A percentile compares a stretch with the other conserved stretches of the same genome.
Conservation (phyloP, 306 rosid species). For the Luffa aegyptiaca region DNA sequence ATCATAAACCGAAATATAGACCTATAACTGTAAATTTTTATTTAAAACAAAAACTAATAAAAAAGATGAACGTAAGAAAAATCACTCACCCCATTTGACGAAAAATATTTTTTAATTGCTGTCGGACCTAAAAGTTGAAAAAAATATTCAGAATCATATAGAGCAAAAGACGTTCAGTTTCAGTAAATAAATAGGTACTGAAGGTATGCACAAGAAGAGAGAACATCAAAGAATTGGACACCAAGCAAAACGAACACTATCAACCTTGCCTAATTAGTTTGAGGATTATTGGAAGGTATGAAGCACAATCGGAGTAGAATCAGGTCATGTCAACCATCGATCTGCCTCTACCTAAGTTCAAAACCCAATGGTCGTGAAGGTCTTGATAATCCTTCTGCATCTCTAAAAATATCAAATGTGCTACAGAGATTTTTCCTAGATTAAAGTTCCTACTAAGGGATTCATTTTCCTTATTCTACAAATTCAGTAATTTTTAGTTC, state of each 20-base stretch:
- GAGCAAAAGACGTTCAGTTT: background rate
- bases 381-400: background rate
- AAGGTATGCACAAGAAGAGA: background rate
- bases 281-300: background rate
- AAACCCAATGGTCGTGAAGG: background rate
- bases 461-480: background rate
- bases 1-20: background rate
- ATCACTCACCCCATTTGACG: slow-evolving; percentile 76
- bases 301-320: background rate
- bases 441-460: background rate
- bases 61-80: slow-evolving; percentile 6
- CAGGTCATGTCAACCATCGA: background rate
- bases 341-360: background rate
- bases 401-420: background rate
- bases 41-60: background rate
- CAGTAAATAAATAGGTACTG: background rate
- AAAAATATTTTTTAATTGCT: slow-evolving; percentile 70
- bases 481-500: background rate
- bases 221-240: background rate
- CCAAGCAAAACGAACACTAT: background rate
- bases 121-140: slow-evolving; percentile 57
- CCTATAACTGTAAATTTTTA: background rate
- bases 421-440: background rate
- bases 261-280: background rate
- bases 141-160: slow-evolving; percentile 1